Base-by-base conservation (phyloP, 495 filamentous ascomycete genomes). In the Penicillium maclennaniae region DNA sequence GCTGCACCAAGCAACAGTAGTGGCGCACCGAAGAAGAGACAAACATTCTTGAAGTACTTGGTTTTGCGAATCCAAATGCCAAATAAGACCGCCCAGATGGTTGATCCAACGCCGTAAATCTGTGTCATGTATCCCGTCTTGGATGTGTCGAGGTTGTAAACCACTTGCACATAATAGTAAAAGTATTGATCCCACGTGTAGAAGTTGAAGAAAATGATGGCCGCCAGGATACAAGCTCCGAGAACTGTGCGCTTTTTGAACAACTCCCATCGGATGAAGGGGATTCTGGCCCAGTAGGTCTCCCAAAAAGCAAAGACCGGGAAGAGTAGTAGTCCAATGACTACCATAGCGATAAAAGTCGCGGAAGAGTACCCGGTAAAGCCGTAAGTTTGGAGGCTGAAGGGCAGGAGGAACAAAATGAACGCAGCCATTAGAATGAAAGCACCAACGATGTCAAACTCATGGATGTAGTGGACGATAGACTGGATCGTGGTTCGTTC, bases 31-130 rank as follows among this genome's bases (percentile, higher is more conserved):
- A 84, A 80, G 68, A 72, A 82, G 25, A 82, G 67, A 54, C 79
- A 81, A 3, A 76, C 72, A 27, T 66, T 61, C 59, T 79, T 75
- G 77, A 83, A 84, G 37, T 75, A 71, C 38, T 76, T 77, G 4
- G 79, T 82, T n/a, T 59, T 69, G 54, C 74, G 75, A 65, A 87
- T 79, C 28, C 71, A 36, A 40, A 75, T n/a, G 41, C 81, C 84
- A 27, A 81, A 77, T 7, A 83, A 38, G 26, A 81, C 62, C 19
- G 76, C 69, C 65, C 70, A 82, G 55, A 87, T 69, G 58, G 78
- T 82, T 16, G 84, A 83, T 8, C 84, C 85, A 36, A 89, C 71
- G 67, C 70, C 81, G 73, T 88, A 91, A 55, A 81, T 86, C 54
- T 86, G 79, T 20, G 61, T 56, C 43, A 89, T 73, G 62, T 88